These are phyloP conservation scores for Capronia americana DNA, from an alignment of 2,329 filamentous ascomycete genomes.

Conservation along the genomic window DNA sequence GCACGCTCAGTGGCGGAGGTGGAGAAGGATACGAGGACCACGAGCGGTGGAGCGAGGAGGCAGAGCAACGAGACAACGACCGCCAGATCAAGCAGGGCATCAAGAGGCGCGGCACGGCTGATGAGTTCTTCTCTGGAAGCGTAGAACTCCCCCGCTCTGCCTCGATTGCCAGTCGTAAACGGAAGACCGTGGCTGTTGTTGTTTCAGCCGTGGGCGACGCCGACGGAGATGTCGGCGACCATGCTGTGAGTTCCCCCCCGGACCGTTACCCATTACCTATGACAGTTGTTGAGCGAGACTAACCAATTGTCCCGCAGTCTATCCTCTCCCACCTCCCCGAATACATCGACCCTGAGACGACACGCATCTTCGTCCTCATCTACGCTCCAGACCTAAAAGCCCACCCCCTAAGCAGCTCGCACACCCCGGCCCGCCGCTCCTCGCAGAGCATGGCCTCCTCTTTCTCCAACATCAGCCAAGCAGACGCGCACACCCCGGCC, in stretches of 20 bases:
- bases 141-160: constrained; percentile 32
- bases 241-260: constrained; percentile 70
- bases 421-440: constrained; percentile 45
- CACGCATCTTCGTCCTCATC: constrained; percentile 85
- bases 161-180: constrained; percentile 47
- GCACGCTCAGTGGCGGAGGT: constrained; percentile 83
- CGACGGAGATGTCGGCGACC: constrained; percentile 68
- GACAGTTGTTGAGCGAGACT: background rate
- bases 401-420: constrained; percentile 55
- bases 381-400: constrained; percentile 84
- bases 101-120: constrained; percentile 42
- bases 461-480: constrained; percentile 82
- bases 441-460: constrained; percentile 68
- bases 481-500: constrained; percentile 71
- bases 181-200: constrained; percentile 85
- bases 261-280: background rate
- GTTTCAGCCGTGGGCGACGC: constrained; percentile 78
- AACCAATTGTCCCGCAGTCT: constrained; percentile 62
- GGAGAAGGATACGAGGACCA: constrained; percentile 81
- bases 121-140: constrained; percentile 41
- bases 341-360: constrained; percentile 72
- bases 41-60: constrained; percentile 91
- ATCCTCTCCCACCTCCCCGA: constrained; percentile 88
- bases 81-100: constrained; percentile 39
- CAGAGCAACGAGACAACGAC: constrained; percentile 66